Base-by-base conservation (phyloP, 2,329 filamentous ascomycete genomes). In the Sporothrix globosa region DNA sequence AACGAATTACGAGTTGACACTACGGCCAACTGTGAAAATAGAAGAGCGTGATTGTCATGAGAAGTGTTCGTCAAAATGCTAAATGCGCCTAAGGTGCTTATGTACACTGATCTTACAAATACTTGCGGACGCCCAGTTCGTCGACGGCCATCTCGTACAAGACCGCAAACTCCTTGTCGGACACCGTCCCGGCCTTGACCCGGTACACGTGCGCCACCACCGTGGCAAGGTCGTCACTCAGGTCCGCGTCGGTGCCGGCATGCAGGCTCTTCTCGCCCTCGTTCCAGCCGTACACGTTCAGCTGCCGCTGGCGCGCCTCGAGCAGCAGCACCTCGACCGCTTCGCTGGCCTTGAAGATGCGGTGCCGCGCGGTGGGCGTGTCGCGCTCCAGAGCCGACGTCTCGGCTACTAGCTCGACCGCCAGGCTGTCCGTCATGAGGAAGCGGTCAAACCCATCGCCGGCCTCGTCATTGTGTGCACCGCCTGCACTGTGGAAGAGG, bases 381-480 rank as follows among this genome's bases (percentile, higher is more conserved):
- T 74, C 72, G 65, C 73, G 73, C 41, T 66, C 46, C 27, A 69
- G 50, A 4, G 54, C 52, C 52, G 73, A 69, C 21, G 74, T 73
- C 67, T 77, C 79, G 14, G 75, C 73, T 11, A 77, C 74, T 67
- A 81, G 75, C 74, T 80, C 79, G 56, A 81, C 73, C 21, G 79
- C 76, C 21, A 80, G 72, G 53, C 75, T 73, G 63, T 78, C 76
- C 11, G 76, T 72, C 41, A 79, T 74, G 53, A 71, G 67, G 74
- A 77, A 79, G 34, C 61, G 68, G 67, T 52, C 54, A 24, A 53
- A n/a, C 6, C 44, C 46, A 21, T n/a, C 39, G 5, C n/a, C 58
- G 34, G 44, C 44, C 17, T 6, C 4, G 53, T 44, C 44, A 30
- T 53, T 11, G 34, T 19, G 9, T 11, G 24, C 52, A 13, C 61